Base-by-base conservation (phyloP, 2,329 filamentous ascomycete species). In the Mollisia scopiformis region DNA sequence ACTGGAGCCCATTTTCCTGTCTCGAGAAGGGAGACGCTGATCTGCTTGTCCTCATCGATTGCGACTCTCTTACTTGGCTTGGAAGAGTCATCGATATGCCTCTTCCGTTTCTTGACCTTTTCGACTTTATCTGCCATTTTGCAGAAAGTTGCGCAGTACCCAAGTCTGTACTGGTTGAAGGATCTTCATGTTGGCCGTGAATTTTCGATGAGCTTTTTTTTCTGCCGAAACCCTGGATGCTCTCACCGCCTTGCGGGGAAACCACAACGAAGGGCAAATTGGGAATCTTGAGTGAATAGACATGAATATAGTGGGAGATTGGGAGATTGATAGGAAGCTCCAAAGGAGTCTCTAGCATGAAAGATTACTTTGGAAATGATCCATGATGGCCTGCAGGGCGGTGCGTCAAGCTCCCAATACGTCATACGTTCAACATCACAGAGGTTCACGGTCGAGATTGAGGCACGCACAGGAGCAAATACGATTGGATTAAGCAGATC, bases 51-150 rank as follows among this genome's bases (percentile, higher is more conserved):
- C 10, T 55, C 68, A 66, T 81, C 76, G 41, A 83, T 74, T 50
- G 78, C 76, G n/a, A 82, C 79, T 73, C 84, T 85, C 73, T 80
- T 78, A 68, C 80, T 86, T 65, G 82, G 80, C 25, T 69, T 71
- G 2, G 64, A 66, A 1, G 74, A 71, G 2, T 72, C 69, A 39
- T 74, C 70, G 11, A 80, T 78, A 37, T 76, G 76, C 62, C 82
- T 78, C 75, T 87, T 87, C 59, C 84, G 78, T 74, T 87, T 87
- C 57, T 72, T 71, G 4, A 52, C 58, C 46, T 69, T 68, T 13
- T 73, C 70, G 14, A 63, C 52, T 30, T 63, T 66, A 11, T 71
- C 67, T 46, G 68, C 62, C 73, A 74, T 73, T n/a, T 53, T 49
- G n/a, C 28, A n/a, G 37, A 14, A 8, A 10, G 30, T n/a, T n/a